Base-by-base conservation (phyloP, 2,329 filamentous ascomycete genomes). In the Metarhizium sp. region DNA sequence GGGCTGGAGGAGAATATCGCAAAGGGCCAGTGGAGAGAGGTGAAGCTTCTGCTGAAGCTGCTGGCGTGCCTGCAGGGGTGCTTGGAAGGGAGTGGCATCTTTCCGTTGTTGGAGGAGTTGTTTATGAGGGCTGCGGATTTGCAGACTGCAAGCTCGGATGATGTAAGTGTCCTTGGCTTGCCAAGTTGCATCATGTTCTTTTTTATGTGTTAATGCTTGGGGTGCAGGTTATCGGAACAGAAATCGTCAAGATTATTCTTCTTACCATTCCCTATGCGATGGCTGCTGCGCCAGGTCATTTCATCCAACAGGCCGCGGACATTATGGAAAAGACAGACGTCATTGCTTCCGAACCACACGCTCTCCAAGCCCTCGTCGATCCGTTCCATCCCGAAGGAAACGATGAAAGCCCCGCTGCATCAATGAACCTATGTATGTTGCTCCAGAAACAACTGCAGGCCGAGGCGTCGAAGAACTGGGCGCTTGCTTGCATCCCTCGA, bases 201-300 rank as follows among this genome's bases (percentile, higher is more conserved):
- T 6, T 11, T 42, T 54, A 42, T 20, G 42, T 52, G 38, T 57
- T 63, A 53, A 64, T 55, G 5, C 14, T 50, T 52, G 32, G 11
- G 4, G 11, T 53, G 20, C 40, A 85, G 80, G 85, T 81, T 0
- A 81, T 86, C 59, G 83, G 83, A 51, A 85, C 95, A 46, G 94
- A 97, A 73, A 81, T 99, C 38, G 91, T 96, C 69, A 97, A 96
- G 73, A 92, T 96, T 63, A 96, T 99, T 61, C 82, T 97, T 48
- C 82, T 96, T 51, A 96, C 92, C 0, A 88, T 99, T 57, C 92
- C 94, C 0, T 99, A 97, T 69, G 78, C 90, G 54, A 85, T 96
- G 79, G 82, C 86, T 10, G 84, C 88, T 2, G 82, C 86, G 0
- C 86, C 88, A 3, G 77, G 79, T 3, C 82, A 84, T 51, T 85